Conservation (phyloP, 2,329 filamentous ascomycete genomes). For the Diaporthe ilicicola region DNA sequence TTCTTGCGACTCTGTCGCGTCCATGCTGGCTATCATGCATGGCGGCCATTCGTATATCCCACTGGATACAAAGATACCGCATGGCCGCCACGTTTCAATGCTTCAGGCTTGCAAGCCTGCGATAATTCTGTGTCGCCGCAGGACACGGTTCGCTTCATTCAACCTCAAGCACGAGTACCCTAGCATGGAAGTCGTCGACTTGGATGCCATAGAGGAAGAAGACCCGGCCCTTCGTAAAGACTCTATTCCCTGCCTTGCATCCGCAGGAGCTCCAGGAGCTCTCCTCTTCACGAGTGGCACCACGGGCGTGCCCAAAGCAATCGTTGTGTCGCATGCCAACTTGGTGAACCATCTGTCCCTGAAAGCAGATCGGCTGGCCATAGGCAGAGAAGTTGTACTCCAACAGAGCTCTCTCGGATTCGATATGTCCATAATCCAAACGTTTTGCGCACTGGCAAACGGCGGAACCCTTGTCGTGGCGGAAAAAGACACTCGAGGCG, state of each 20-base stretch:
- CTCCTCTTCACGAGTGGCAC: conserved; percentile 46
- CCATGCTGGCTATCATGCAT: conserved; percentile 2
- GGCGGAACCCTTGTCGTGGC: conserved; percentile 44
- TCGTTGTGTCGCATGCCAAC: conserved; percentile 43
- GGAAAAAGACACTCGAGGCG: conserved; percentile 38
- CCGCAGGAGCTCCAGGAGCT: conserved; percentile 33
- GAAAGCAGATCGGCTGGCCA: conserved; percentile 34
- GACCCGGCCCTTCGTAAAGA: not conserved
- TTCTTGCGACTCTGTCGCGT: not conserved
- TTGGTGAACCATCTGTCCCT: conserved; percentile 38
- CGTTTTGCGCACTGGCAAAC: conserved; percentile 39
- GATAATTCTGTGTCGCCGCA: not conserved
- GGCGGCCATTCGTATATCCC: not conserved
- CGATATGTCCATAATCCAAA: conserved; percentile 47
- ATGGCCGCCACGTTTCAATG: not conserved
- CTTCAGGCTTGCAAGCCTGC: not conserved
- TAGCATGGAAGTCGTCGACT: not conserved
- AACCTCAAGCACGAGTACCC: too few relatives aligned
- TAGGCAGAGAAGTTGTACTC: conserved; percentile 42
- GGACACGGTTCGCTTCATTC: not conserved
- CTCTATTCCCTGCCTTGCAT: not conserved
- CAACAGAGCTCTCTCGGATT: conserved; percentile 49
- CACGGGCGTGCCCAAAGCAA: conserved; percentile 51
- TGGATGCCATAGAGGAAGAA: not conserved
- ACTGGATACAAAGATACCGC: not conserved